Base-by-base conservation (phyloP, 257 asterid genomes). In the Dorcoceras hygrometricum region DNA sequence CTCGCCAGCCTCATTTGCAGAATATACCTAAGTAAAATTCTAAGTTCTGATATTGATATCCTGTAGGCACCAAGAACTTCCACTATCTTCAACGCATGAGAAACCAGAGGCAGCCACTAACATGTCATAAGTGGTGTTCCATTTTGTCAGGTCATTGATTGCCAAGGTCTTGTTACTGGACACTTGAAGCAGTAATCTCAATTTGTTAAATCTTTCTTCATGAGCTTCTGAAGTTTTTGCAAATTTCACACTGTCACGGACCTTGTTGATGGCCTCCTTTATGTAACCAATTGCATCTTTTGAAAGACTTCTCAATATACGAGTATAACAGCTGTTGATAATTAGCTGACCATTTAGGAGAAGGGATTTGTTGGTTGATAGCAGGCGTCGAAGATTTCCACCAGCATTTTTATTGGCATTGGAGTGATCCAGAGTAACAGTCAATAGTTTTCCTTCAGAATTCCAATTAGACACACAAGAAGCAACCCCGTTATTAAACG, bases 51-150 rank as follows among this genome's bases (percentile, higher is more conserved):
- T 62, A 85, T 78, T 8, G 97, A 90, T 69, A 94, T 76, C 92
- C 99, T 87, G 70, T 90, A 87, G 43, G 99, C 90, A 67, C 99
- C 99, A 75, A 94, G 97, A 76, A 90, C 91, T 77, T 90, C 97
- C 73, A 94, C 91, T 76, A 90, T 85, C 78, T 88, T 88, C 79
- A 94, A 70, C 63, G 93, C 85, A 65, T 87, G 89, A 71, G 93
- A 80, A 74, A 88, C 96, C 97, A 64, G 79, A 82, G 69, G 99
- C 96, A 43, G 92, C 86, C 56, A 78, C 55, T 82, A 93, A 77
- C 99, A 93, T 93, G 39, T 83, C 82, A 72, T 88, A 93, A 4
- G 99, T 90, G 16, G 95, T 83, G 62, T 85, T 78, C 99, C 99
- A 93, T 28, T 82, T 87, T 10, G 82, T 73, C 63, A 64, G 59